These are phyloP conservation scores for Kregervanrija delftensis DNA, from an alignment of 805 yeast genomes.

Conservation along the genomic window DNA sequence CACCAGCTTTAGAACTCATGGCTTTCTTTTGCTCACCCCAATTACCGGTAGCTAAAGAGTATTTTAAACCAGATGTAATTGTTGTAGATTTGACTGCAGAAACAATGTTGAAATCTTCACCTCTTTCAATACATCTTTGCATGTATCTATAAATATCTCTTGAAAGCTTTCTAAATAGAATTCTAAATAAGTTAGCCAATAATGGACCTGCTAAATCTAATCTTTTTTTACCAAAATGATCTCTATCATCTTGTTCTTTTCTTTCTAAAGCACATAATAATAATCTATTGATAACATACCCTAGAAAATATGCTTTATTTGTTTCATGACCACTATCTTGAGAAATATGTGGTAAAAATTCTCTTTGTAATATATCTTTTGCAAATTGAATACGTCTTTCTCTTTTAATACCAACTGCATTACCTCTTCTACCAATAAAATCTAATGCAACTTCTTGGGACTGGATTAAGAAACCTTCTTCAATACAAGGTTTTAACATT, in stretches of 20 bases:
- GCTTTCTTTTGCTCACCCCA: slow-evolving; percentile 99
- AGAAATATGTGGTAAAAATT: slow-evolving; percentile 93
- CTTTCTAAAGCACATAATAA: slow-evolving; percentile 93
- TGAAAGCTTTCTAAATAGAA: slow-evolving; percentile 89
- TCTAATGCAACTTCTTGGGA: slow-evolving; percentile 97
- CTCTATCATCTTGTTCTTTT: slow-evolving; percentile 98
- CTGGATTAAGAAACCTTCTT: slow-evolving; percentile 97
- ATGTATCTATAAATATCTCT: slow-evolving; percentile 94
- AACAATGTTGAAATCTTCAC: slow-evolving; percentile 92
- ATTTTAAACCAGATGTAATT: slow-evolving; percentile 93
- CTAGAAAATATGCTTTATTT: slow-evolving; percentile 93
- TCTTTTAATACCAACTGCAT: slow-evolving; percentile 90
- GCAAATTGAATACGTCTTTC: slow-evolving; percentile 99
- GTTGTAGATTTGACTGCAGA: slow-evolving; percentile 96
- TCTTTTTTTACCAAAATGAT: slow-evolving; percentile 98
- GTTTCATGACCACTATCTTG: slow-evolving; percentile 97
- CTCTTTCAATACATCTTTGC: slow-evolving; percentile 98
- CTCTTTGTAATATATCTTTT: slow-evolving; percentile 92
- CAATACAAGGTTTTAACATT: slow-evolving; percentile 98
- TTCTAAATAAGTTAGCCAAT: slow-evolving; percentile 90
- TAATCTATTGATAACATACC: slow-evolving; percentile 95
- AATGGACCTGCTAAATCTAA: slow-evolving; percentile 98
- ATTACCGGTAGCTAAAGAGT: slow-evolving; percentile 98
- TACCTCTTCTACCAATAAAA: slow-evolving; percentile 97
- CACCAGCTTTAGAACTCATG: slow-evolving; percentile 98